Conservation (phyloP, 108 stramenopile genomes). For the Cyclotella distinguenda region DNA sequence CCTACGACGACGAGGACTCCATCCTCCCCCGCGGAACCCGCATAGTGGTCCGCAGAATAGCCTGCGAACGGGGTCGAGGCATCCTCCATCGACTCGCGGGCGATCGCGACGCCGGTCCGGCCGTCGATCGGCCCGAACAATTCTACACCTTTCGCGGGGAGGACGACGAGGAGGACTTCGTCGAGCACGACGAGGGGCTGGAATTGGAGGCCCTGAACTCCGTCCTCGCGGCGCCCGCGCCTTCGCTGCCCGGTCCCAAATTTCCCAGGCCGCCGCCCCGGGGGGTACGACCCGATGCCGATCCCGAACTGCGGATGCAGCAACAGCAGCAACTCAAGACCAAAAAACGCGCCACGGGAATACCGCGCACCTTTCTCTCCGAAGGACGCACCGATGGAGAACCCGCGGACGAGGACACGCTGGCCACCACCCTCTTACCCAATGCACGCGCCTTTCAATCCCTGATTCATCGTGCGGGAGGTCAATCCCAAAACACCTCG, state of each 20-base stretch:
- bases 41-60: constrained; percentile 73
- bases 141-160: constrained; percentile 81
- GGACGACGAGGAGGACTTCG: constrained; percentile 72
- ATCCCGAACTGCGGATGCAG: constrained; percentile 80
- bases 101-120: neutral
- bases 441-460: constrained; percentile 71
- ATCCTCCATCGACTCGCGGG: constrained; percentile 70
- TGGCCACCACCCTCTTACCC: constrained; percentile 52
- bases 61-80: constrained; percentile 69
- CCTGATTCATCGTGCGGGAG: constrained; percentile 74
- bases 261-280: constrained; percentile 33
- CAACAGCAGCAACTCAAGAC: constrained; percentile 41
- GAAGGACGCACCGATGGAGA: constrained; percentile 35
- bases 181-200: constrained; percentile 58
- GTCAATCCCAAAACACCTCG: constrained; percentile 60
- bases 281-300: constrained; percentile 63
- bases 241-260: constrained; percentile 11
- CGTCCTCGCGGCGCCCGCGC: no score
- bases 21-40: constrained; percentile 76
- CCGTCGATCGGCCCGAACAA: constrained; percentile 23
- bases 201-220: constrained; percentile 80
- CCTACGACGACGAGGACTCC: constrained; percentile 74
- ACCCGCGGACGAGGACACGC: neutral
- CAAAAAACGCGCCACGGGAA: constrained; percentile 75
- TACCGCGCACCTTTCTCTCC: constrained; percentile 79